Evolutionary conservation across 2,329 filamentous ascomycete genomes (phyloP).

Genomic region (Cordyceps tenuipes): DNA sequence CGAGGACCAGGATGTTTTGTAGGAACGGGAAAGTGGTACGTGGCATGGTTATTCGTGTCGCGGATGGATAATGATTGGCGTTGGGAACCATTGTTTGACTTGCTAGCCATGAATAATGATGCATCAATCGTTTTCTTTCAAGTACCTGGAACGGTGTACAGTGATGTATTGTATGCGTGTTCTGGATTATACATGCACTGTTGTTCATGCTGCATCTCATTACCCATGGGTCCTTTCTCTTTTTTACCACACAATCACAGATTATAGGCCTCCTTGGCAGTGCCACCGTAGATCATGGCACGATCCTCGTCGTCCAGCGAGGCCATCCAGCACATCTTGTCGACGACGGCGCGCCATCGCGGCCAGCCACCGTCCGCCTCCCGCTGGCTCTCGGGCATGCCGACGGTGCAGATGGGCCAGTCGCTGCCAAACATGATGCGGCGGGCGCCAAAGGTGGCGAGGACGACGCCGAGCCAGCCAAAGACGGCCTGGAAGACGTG

Average conservation of each 20-base stretch:
- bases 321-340: slow-evolving; percentile 56
- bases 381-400: slow-evolving; percentile 30
- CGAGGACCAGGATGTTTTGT: background rate
- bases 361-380: slow-evolving; percentile 43
- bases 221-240: no score
- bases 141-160: background rate
- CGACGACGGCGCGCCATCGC: slow-evolving; percentile 66
- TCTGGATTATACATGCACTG: no score
- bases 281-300: slow-evolving; percentile 62
- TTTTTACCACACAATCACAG: slow-evolving; percentile 22
- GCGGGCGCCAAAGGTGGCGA: slow-evolving; percentile 61
- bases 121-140: background rate
- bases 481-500: slow-evolving; percentile 55
- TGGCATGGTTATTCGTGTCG: background rate
- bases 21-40: background rate
- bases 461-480: slow-evolving; percentile 64
- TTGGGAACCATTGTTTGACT: background rate
- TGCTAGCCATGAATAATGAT: background rate
- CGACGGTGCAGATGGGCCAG: slow-evolving; percentile 82
- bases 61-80: background rate
- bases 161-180: background rate
- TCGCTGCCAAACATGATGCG: slow-evolving; percentile 87
- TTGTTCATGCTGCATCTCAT: no score
- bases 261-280: slow-evolving; percentile 63
- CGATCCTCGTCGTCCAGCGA: slow-evolving; percentile 52